A percentile compares a stretch with the other conserved stretches of the same genome.
Evolutionary conservation across 352 stramenopile genomes (phyloP).

Genomic region (Pythium chondricola): DNA sequence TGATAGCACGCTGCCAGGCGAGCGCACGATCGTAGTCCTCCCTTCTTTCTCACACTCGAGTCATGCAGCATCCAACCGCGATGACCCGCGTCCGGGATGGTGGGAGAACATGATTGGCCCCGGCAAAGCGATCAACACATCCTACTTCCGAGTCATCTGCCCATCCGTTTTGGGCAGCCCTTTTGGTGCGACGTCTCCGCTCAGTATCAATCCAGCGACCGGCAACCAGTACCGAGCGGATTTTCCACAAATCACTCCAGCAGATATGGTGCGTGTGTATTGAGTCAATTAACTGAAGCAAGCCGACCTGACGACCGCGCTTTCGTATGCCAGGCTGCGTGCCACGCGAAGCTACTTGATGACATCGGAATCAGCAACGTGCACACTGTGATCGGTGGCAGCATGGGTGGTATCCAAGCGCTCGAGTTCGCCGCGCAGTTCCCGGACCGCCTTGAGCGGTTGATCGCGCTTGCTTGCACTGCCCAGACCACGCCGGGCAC

Average conservation of each 20-base stretch:
- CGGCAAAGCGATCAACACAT: constrained; percentile 84
- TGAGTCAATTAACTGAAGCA: too few relatives aligned
- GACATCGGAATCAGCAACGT: constrained; percentile 68
- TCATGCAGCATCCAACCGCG: constrained; percentile 74
- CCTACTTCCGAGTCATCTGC: constrained; percentile 85
- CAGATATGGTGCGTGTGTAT: constrained; percentile 78
- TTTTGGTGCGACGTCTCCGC: constrained; percentile 75
- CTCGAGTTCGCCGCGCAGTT: constrained; percentile 84
- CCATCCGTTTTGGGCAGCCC: constrained; percentile 79
- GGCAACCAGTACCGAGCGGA: constrained; percentile 52
- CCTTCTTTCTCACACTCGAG: constrained; percentile 86
- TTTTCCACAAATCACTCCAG: constrained; percentile 81
- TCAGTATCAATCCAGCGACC: constrained; percentile 52
- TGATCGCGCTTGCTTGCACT: constrained; percentile 79
- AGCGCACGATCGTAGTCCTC: constrained; percentile 77
- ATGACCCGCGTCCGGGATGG: constrained; percentile 75
- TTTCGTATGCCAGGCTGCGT: constrained; percentile 38
- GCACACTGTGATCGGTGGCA: constrained; percentile 80
- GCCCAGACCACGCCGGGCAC: constrained; percentile 83
- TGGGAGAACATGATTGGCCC: constrained; percentile 87
- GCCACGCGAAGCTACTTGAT: constrained; percentile 74
- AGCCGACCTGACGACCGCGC: too few relatives aligned
- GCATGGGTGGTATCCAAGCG: constrained; percentile 86
- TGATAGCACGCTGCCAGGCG: constrained; percentile 52
- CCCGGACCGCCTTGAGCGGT: constrained; percentile 56